Base-by-base conservation (phyloP, 495 filamentous ascomycete species). In the Aspergillus diversus region DNA sequence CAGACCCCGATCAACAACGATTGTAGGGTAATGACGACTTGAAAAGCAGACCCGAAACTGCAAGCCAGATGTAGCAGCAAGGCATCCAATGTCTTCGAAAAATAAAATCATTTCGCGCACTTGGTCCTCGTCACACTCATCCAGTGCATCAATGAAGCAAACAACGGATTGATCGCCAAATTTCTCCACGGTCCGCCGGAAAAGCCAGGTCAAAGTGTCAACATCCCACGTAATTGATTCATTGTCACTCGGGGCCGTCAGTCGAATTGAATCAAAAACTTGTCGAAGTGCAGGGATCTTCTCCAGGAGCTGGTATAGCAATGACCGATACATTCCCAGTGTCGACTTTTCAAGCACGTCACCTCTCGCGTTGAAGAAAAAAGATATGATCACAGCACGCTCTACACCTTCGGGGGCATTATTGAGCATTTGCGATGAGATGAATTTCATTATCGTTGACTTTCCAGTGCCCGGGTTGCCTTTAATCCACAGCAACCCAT, bases 261-360 rank as follows among this genome's bases (percentile, higher is more conserved):
- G 31, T 27, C 27, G 5, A 5, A 52, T 34, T 33, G 32, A 46
- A 49, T 69, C 68, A 4, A 77, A 42, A 7, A 72, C 57, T 0
- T 7, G 15, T 33, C 69, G 69, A 5, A 75, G 65, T 2, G 69
- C 61, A 13, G 73, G 71, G 17, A 57, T 53, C 13, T 53, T 54
- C 42, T 71, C 46, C 12, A 78, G 69, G 4, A 79, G 63, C 35
- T 77, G 72, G 13, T 57, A 52, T 15, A 77, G 59, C 1, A 88
- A 56, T 0, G 84, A 83, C 33, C 83, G 83, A 62, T 86, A 88
- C 79, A 86, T 83, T 6, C 85, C 84, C 3, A 60, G 6, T 5
- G 33, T 39, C 0, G 53, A 43, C 7, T 43, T 43, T n/a, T 43
- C 39, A 12, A 43, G n/a, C 4, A 4, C 4, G 7, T n/a, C n/a